These are phyloP conservation scores for Aspergillus alliaceus DNA, from an alignment of 2,329 filamentous ascomycete species.

Conservation along the genomic window DNA sequence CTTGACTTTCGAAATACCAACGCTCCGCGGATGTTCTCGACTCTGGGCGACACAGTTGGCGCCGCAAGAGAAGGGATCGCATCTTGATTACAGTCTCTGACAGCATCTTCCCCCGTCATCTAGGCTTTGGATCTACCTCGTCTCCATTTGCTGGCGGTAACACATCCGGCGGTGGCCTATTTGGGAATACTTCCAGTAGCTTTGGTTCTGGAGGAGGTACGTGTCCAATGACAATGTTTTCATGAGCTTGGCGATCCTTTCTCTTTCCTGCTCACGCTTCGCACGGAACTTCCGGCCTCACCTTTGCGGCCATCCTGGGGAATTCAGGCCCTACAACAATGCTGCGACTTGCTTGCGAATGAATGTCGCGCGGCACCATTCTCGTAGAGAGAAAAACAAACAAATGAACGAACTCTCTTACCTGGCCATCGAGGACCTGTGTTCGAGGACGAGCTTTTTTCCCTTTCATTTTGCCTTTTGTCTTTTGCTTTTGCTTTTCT, in stretches of 20 bases:
- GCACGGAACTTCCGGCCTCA: constrained; percentile 2
- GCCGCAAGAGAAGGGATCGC: constrained; percentile 32
- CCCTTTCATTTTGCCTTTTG: neutral
- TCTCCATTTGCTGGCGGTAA: constrained; percentile 38
- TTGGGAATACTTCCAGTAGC: constrained; percentile 38
- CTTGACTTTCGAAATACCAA: constrained; percentile 21
- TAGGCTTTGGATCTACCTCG: constrained; percentile 43
- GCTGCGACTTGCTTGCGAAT: neutral
- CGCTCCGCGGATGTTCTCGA: constrained; percentile 25
- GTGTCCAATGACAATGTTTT: constrained; percentile 26
- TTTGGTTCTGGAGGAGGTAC: constrained; percentile 46
- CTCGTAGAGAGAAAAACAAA: neutral
- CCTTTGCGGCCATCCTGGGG: neutral
- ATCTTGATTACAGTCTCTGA: constrained; percentile 40
- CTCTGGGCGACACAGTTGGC: constrained; percentile 25
- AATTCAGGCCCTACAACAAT: neutral
- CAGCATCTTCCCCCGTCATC: constrained; percentile 35
- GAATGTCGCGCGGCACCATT: neutral
- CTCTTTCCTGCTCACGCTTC: constrained; percentile 14
- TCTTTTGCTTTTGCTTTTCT: no score
- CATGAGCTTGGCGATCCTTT: constrained; percentile 28
- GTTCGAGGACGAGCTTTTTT: constrained; percentile 2
- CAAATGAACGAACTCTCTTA: neutral
- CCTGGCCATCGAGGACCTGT: neutral
- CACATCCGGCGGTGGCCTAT: constrained; percentile 34